Evolutionary conservation across 805 yeast species (phyloP), one percentile per base, ranked within the genome.

Genomic region (Sugiyamaella floridensis): DNA sequence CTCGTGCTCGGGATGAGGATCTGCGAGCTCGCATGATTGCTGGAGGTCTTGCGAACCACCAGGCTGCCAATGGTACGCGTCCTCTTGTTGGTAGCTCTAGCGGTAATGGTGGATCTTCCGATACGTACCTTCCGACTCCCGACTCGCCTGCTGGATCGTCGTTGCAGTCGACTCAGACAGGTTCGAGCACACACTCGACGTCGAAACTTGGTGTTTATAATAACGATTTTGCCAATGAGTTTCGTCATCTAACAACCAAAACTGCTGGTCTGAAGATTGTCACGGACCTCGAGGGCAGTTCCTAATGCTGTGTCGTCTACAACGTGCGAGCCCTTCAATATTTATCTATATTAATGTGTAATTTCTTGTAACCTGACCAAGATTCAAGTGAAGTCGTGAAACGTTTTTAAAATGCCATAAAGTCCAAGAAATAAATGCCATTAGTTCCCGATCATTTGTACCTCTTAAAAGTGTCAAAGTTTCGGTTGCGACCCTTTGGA

Each of bases 1-100:
- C 96, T 2, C 48, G 61, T 11, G 51, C 53, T 14, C 54, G 61
- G 11, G 61, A 59, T 15, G 63, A 59, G 41, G 63, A 59, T 20
- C 49, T 59, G 11, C 52, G 63, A 7, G 57, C 58, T 11, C 53
- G 56, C 50, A 59, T 59, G 62, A 50, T 59, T 49, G 59, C 60
- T 29, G 62, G 60, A 7, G 62, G 60, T 12, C 28, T 57, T 15
- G 48, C 49, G 32, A 49, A 48, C 43, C 45, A 50, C 42, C 41
- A 37, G 14, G 16, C 44, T 11, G 28, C 50, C 37, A 32, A 32
- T 14, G 37, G n/a, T 8, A 14, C n/a, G 12, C 37, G 37, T 11
- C 37, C 37, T 32, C 37, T 32, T 32, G 37, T 10, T 32, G 26
- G 40, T 22, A 34, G 40, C 42, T 11, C 34, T 4, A 15, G 26